Evolutionary conservation across 768 basidiomycete genomes (phyloP), one percentile per base, ranked within the genome.

Genomic region (Botryobasidium botryosum): DNA sequence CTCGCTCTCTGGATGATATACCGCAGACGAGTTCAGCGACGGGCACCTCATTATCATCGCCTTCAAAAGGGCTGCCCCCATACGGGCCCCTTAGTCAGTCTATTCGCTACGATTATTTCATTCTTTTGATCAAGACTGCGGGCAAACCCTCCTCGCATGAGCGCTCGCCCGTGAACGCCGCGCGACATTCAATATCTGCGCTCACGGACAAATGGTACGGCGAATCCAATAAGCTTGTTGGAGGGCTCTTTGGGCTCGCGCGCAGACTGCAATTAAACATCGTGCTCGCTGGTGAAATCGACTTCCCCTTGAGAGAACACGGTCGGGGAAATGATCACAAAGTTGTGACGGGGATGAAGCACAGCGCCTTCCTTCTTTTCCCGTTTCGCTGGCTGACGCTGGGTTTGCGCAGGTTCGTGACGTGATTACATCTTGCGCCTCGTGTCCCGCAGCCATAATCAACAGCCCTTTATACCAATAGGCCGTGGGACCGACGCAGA

Each of bases 81-180:
- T 92, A 85, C 54, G 94, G 94, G 0, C 94, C 91, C 33, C 94
- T 94, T 17, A 51, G 46, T 47, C 6, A 10, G 41, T 21, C 18
- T 8, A 1, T n/a, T n/a, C n/a, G n/a, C n/a, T 42, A 47, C 27
- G 18, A 12, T 10, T 13, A 12, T 13, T 23, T 43, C 6, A 17
- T 46, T 26, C 15, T 46, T 6, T 23, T 6, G 5, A 46, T 8
- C 37, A 13, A 1, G 92, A 94, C 5, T 99, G 94, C 52, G 94
- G 94, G 21, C 97, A 99, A 67, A 97, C 94, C 1, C 91, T 99
- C 88, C 71, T 99, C n/a, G 94, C 94, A 1, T 92, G 92, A 59
- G 92, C 92, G 2, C 71, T 99, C 6, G 94, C 94, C 10, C 94
- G 92, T 59, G 91, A 99, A 65, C 87, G 83, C 2, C 85, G 87